Conservation (phyloP, 163 green algal genomes). For the Chloroidium sp. region DNA sequence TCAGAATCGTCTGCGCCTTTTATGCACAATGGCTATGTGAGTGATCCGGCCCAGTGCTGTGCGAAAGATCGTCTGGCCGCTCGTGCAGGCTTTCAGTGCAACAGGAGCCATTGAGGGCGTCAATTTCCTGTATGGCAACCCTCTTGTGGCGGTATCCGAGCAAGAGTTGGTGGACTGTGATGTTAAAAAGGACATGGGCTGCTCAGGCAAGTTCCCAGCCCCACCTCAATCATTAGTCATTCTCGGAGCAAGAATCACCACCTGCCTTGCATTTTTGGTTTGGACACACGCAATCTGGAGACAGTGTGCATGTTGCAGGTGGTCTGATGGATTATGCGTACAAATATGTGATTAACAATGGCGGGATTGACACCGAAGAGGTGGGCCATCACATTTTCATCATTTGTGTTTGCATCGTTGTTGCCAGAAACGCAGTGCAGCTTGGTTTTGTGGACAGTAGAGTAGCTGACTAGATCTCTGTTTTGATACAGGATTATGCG, state of each 20-base stretch:
- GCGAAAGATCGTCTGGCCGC: background rate
- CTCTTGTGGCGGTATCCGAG: slow-evolving; percentile 61
- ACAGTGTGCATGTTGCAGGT: background rate
- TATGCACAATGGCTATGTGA: too few relatives aligned
- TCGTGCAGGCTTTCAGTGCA: background rate
- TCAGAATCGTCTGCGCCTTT: background rate
- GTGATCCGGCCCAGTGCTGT: background rate
- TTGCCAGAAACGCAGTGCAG: too few relatives aligned
- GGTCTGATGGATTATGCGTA: slow-evolving; percentile 49
- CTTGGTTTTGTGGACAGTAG: too few relatives aligned
- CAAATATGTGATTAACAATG: slow-evolving; percentile 41
- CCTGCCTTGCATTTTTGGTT: too few relatives aligned
- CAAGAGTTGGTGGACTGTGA: slow-evolving; percentile 82
- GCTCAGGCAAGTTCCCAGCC: slow-evolving; percentile 18
- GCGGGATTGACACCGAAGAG: slow-evolving; percentile 43
- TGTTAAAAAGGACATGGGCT: slow-evolving; percentile 33
- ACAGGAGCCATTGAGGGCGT: slow-evolving; percentile 60
- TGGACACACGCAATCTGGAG: background rate
- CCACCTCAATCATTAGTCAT: slow-evolving; percentile 20
- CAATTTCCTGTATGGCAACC: slow-evolving; percentile 57
- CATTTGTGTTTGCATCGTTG: too few relatives aligned
- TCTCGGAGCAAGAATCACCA: too few relatives aligned
- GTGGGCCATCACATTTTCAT: background rate
- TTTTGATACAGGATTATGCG: slow-evolving; percentile 23
- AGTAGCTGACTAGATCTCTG: too few relatives aligned